phyloP scores from a whole-genome alignment of 2,329 filamentous ascomycete genomes.

The Mollisiaceae sp. region DNA sequence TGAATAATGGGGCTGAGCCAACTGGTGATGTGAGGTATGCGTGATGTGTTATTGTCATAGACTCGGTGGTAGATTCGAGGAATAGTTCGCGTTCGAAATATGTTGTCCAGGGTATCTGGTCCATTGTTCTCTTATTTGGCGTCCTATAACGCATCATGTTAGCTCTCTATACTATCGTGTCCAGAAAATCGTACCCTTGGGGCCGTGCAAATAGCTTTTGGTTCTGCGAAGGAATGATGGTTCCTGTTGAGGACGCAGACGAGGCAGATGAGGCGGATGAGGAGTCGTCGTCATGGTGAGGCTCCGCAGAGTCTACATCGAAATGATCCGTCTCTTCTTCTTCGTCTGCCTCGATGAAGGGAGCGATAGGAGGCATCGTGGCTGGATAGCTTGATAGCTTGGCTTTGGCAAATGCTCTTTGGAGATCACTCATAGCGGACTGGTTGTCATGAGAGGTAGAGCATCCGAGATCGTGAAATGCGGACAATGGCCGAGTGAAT shows the following conservation, averaged over 20 bases:
- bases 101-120: slow-evolving; percentile 71
- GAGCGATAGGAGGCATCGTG: slow-evolving; percentile 51
- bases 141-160: slow-evolving; percentile 31
- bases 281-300: slow-evolving; percentile 63
- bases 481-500: not conserved
- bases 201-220: slow-evolving; percentile 76
- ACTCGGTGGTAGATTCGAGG: slow-evolving; percentile 57
- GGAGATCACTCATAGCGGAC: slow-evolving; percentile 76
- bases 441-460: not conserved
- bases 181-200: slow-evolving; percentile 57
- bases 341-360: slow-evolving; percentile 58
- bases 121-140: slow-evolving; percentile 41
- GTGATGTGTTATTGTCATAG: slow-evolving; percentile 69
- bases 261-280: slow-evolving; percentile 76
- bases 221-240: slow-evolving; percentile 80
- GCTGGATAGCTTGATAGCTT: slow-evolving; percentile 67
- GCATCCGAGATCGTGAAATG: not conserved
- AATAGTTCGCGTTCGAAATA: slow-evolving; percentile 91
- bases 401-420: slow-evolving; percentile 77
- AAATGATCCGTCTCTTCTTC: slow-evolving; percentile 48
- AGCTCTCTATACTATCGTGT: slow-evolving; percentile 10
- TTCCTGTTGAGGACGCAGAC: slow-evolving; percentile 91
- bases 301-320: slow-evolving; percentile 44
- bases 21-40: slow-evolving; percentile 84
- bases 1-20: slow-evolving; percentile 78